A percentile compares a stretch with the other conserved stretches of the same genome.
These are phyloP conservation scores for Cryptococcus maquisensis DNA, from an alignment of 1,284 basidiomycete genomes.

Conservation along the genomic window DNA sequence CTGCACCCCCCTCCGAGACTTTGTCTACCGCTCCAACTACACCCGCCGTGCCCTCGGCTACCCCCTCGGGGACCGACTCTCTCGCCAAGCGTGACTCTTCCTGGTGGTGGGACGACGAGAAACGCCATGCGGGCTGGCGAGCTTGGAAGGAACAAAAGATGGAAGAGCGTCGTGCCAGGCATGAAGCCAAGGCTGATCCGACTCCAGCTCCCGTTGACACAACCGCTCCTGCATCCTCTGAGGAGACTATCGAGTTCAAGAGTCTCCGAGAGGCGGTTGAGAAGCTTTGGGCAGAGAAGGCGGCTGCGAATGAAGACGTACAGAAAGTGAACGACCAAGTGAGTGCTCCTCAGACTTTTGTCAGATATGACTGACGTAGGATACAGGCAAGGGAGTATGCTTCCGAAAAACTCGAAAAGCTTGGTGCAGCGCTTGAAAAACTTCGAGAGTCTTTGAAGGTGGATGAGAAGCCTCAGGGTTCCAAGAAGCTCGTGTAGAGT, in stretches of 20 bases:
- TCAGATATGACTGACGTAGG: background rate
- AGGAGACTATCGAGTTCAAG: conserved; percentile 12
- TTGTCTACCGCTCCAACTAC: background rate
- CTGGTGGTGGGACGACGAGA: background rate
- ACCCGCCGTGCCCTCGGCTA: background rate
- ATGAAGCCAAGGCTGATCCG: background rate
- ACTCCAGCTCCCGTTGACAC: background rate
- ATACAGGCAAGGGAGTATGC: conserved; percentile 24
- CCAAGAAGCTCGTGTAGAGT: background rate
- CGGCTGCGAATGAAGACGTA: conserved; percentile 6
- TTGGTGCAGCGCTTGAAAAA: conserved; percentile 21
- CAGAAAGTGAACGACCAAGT: conserved; percentile 25
- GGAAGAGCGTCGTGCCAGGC: background rate
- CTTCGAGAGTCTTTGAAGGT: conserved; percentile 12
- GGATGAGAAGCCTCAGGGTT: background rate
- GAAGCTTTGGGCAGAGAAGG: conserved; percentile 24
- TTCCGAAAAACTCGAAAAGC: conserved; percentile 26
- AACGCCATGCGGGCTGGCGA: background rate
- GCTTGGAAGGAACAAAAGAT: background rate
- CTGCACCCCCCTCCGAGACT: background rate
- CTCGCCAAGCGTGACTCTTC: background rate
- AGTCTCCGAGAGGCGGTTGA: conserved; percentile 19
- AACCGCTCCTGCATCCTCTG: background rate
- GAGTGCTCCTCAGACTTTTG: background rate
- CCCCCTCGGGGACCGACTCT: background rate